Conservation (phyloP, 345 rosid species). For the Trapa incisa region DNA sequence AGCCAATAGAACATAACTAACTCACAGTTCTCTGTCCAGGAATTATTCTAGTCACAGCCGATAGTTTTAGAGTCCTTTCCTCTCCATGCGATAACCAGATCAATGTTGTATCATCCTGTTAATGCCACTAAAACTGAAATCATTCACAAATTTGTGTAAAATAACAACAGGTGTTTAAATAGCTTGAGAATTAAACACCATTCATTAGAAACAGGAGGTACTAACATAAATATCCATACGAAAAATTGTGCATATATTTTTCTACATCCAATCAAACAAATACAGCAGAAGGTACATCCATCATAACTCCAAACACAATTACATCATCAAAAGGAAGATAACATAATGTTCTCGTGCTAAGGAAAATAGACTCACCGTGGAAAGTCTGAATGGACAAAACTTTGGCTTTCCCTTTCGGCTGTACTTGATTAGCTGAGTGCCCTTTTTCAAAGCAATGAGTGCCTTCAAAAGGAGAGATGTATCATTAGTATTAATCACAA, state of each 20-base stretch:
- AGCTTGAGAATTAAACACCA: background rate
- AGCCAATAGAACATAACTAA: slow-evolving; percentile 7
- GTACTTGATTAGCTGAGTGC: slow-evolving; percentile 76
- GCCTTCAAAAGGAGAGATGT: slow-evolving; percentile 43
- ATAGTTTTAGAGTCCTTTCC: slow-evolving; percentile 55
- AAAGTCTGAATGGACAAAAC: slow-evolving; percentile 67
- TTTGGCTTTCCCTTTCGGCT: slow-evolving; percentile 92
- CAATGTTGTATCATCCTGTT: slow-evolving; percentile 78
- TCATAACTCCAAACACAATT: background rate
- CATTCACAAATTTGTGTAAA: slow-evolving; percentile 19
- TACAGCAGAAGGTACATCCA: background rate
- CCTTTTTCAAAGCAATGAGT: slow-evolving; percentile 67
- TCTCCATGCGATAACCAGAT: slow-evolving; percentile 77
- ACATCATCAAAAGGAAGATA: background rate
- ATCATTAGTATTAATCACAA: slow-evolving; percentile 1
- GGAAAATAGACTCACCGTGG: slow-evolving; percentile 37
- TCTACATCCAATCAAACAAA: background rate
- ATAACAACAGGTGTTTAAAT: background rate
- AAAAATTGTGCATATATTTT: too few species aligned
- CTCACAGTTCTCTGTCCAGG: slow-evolving; percentile 98
- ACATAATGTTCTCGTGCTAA: background rate
- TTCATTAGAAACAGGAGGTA: background rate
- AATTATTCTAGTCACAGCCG: slow-evolving; percentile 48
- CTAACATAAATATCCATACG: background rate
- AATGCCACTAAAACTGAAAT: slow-evolving; percentile 33